Evolutionary conservation across 73 alveolate genomes (phyloP), one percentile per base, ranked within the genome.

Genomic region (Blepharisma japonicum): DNA sequence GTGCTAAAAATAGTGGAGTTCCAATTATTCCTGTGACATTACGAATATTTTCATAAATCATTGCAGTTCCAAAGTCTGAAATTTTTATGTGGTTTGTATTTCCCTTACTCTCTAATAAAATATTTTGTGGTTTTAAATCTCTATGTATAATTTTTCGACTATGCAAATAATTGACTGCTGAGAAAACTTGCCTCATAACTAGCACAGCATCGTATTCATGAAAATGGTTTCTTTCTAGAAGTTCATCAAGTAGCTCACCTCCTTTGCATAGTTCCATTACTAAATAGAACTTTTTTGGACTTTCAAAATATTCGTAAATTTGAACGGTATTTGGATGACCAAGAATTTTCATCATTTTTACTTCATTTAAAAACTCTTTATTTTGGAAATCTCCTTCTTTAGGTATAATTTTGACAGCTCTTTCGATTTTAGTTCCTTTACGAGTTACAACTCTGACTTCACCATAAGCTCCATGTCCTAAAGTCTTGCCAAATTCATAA

Each of bases 1-100:
- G 94, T 0, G 94, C 94, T 6, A 87, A 83, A 68, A 83, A 87
- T 56, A 83, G 82, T 6, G 92, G 88, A 21, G 92, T 85, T 42
- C 92, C 92, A 56, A 83, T 49, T 50, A 78, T 86, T 68, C 89
- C 83, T 51, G 81, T n/a, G 67, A 87, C n/a, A 77, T 81, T n/a
- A 76, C 78, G 54, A 68, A 78, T 77, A 14, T 55, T 50, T 38
- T 88, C 97, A 6, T 76, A 77, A 78, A 80, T 83, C 70, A 83
- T 79, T 8, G 95, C 81, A 18, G 94, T 85, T 18, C 97, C 97
- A 80, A 91, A 91, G 80, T 91, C 97, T 23, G 86, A 83, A 9
- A 91, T 86, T 80, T 91, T 91, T 6, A 85, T 77, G 45, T 74
- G 83, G 53, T 6, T 61, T 38, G 55, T 54, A 56, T 71, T 79